A percentile compares a stretch with the other conserved stretches of the same genome.
phyloP scores from a whole-genome alignment of 2,329 filamentous ascomycete species.

The Ascochyta rabiei region DNA sequence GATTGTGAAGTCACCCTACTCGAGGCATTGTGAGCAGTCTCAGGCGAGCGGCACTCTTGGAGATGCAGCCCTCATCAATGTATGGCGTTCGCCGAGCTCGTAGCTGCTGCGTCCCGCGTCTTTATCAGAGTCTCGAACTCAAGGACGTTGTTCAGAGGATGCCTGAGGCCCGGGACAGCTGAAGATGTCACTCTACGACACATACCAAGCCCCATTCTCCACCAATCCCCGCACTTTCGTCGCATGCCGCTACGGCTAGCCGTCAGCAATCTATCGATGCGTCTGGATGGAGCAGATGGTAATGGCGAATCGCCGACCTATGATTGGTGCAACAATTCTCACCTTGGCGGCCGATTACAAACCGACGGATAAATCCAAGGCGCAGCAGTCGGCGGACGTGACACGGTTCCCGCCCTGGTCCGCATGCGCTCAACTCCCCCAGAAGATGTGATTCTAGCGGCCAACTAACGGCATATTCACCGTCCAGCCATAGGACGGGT shows the following conservation, averaged over 20 bases:
- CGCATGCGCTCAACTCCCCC: conserved; percentile 31
- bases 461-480: conserved; percentile 45
- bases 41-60: conserved; percentile 13
- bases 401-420: conserved; percentile 30
- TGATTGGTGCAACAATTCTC: conserved; percentile 43
- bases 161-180: conserved; percentile 12
- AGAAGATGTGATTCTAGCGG: conserved; percentile 34
- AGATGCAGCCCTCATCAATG: conserved; percentile 10
- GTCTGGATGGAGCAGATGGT: conserved; percentile 30
- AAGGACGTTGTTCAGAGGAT: conserved; percentile 13
- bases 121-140: conserved; percentile 13
- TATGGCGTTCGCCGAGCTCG: conserved; percentile 16
- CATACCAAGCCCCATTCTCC: conserved; percentile 30
- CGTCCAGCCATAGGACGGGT: conserved; percentile 48
- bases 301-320: not conserved
- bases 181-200: conserved; percentile 9
- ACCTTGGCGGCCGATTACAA: conserved; percentile 17
- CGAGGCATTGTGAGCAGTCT: conserved; percentile 5
- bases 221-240: conserved; percentile 36
- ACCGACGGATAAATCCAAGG: conserved; percentile 40
- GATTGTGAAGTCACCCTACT: not conserved
- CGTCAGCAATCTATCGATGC: conserved; percentile 36
- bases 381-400: conserved; percentile 31
- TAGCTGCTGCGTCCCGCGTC: conserved; percentile 9
- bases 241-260: conserved; percentile 16